phyloP scores from a whole-genome alignment of 2,329 filamentous ascomycete genomes.

The Apiospora hydei region DNA sequence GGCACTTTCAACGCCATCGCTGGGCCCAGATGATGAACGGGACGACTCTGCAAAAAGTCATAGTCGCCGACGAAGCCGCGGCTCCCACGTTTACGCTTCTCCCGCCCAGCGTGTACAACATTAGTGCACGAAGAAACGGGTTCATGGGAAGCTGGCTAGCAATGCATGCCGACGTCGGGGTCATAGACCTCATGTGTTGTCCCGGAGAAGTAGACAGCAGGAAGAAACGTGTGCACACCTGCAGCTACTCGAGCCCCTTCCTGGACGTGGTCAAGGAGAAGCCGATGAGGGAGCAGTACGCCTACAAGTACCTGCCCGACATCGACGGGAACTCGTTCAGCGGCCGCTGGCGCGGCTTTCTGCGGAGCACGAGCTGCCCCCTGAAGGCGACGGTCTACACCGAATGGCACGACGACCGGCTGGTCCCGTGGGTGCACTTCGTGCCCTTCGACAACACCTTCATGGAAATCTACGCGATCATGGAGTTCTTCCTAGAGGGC shows the following conservation, averaged over 20 bases:
- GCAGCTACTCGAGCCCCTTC: slow-evolving; percentile 46
- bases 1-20: slow-evolving; percentile 72
- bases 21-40: slow-evolving; percentile 73
- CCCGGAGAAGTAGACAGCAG: slow-evolving; percentile 27
- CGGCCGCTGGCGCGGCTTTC: slow-evolving; percentile 67
- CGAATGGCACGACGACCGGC: slow-evolving; percentile 77
- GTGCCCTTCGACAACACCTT: slow-evolving; percentile 75
- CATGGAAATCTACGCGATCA: slow-evolving; percentile 68
- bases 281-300: slow-evolving; percentile 57
- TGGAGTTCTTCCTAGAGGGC: slow-evolving; percentile 66
- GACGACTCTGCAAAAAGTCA: slow-evolving; percentile 57
- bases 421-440: slow-evolving; percentile 78
- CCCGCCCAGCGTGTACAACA: slow-evolving; percentile 49
- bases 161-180: slow-evolving; percentile 51
- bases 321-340: slow-evolving; percentile 73
- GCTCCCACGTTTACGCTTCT: slow-evolving; percentile 57
- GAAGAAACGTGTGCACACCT: slow-evolving; percentile 41
- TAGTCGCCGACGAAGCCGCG: slow-evolving; percentile 45
- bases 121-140: slow-evolving; percentile 36
- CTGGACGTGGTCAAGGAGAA: slow-evolving; percentile 43
- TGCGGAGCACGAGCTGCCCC: slow-evolving; percentile 69
- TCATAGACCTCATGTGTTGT: slow-evolving; percentile 50
- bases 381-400: slow-evolving; percentile 76
- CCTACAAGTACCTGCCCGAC: slow-evolving; percentile 72
- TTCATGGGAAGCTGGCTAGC: slow-evolving; percentile 50